These are phyloP conservation scores for Gentiana straminea DNA, from an alignment of 257 asterid genomes.

Conservation along the genomic window DNA sequence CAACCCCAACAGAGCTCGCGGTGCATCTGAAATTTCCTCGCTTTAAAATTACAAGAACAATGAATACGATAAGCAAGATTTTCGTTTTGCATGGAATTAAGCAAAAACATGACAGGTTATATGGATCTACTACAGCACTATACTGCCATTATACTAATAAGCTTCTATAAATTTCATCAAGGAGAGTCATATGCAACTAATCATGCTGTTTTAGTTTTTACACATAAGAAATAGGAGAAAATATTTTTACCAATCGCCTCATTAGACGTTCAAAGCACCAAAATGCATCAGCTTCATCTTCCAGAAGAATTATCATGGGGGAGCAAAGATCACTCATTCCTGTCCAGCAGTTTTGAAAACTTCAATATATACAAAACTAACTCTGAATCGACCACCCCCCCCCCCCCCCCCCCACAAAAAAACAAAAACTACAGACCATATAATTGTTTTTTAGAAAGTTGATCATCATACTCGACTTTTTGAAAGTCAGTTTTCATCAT, in stretches of 20 bases:
- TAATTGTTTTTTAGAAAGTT: too few species aligned
- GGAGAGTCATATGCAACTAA: not conserved
- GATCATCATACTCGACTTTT: too few species aligned
- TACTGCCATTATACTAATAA: not conserved
- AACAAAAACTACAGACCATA: not conserved
- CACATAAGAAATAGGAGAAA: conserved; percentile 1
- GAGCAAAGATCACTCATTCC: conserved; percentile 99
- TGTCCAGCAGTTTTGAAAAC: conserved; percentile 27
- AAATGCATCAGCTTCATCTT: conserved; percentile 86
- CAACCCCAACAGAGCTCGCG: conserved; percentile 81
- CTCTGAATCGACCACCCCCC: not conserved
- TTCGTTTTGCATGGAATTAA: not conserved
- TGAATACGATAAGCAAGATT: conserved; percentile 12
- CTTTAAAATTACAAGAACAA: conserved; percentile 40
- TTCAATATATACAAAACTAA: conserved; percentile 5
- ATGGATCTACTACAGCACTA: conserved; percentile 1
- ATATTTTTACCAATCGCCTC: conserved; percentile 61
- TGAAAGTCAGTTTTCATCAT: too few species aligned
- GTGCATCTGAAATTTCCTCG: conserved; percentile 98
- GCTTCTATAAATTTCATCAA: not conserved
- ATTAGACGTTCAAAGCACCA: conserved; percentile 94
- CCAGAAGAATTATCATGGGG: conserved; percentile 85
- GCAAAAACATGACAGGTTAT: too few species aligned
- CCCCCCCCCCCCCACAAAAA: too few species aligned
- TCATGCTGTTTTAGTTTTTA: not conserved